Percentiles rank a stretch among this genome's conserved stretches.
Conservation (phyloP, 148 eudicot genomes). For the Suaeda aralocaspica region DNA sequence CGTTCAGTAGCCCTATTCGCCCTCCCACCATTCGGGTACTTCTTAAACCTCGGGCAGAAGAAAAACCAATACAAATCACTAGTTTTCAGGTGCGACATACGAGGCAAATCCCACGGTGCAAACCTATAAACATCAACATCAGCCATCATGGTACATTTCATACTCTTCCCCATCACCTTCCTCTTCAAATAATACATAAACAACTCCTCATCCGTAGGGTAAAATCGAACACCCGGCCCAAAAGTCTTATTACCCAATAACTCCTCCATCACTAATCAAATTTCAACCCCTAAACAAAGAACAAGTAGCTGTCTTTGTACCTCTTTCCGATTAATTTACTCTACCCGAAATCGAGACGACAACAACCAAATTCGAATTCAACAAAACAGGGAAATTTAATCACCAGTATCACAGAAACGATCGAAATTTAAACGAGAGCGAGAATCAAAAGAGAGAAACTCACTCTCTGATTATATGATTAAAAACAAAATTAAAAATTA, state of each 20-base stretch:
- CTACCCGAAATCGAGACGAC: too few species aligned
- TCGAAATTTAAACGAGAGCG: slow-evolving; percentile 6
- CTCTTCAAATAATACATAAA: slow-evolving; percentile 70
- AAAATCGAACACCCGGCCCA: slow-evolving; percentile 67
- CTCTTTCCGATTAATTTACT: not conserved
- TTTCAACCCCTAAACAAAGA: not conserved
- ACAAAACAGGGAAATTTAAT: not conserved
- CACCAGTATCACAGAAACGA: too few species aligned
- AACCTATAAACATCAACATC: slow-evolving; percentile 53
- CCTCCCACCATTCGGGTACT: slow-evolving; percentile 51
- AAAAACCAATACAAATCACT: slow-evolving; percentile 75
- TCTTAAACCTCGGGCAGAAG: slow-evolving; percentile 57
- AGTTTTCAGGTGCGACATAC: slow-evolving; percentile 30
- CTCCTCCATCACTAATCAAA: slow-evolving; percentile 25
- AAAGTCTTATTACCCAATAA: slow-evolving; percentile 21
- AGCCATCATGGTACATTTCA: slow-evolving; percentile 36
- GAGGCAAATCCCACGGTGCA: slow-evolving; percentile 77
- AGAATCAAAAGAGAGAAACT: slow-evolving; percentile 3
- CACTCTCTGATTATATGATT: slow-evolving; percentile 13
- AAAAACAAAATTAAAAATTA: too few species aligned
- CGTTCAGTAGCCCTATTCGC: slow-evolving; percentile 47
- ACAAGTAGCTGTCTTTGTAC: slow-evolving; percentile 1
- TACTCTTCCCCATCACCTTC: slow-evolving; percentile 50
- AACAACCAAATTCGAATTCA: not conserved
- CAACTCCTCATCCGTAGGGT: slow-evolving; percentile 74